Evolutionary conservation across 1,284 basidiomycete species (phyloP).

Genomic region (Ceratobasidium sp.): DNA sequence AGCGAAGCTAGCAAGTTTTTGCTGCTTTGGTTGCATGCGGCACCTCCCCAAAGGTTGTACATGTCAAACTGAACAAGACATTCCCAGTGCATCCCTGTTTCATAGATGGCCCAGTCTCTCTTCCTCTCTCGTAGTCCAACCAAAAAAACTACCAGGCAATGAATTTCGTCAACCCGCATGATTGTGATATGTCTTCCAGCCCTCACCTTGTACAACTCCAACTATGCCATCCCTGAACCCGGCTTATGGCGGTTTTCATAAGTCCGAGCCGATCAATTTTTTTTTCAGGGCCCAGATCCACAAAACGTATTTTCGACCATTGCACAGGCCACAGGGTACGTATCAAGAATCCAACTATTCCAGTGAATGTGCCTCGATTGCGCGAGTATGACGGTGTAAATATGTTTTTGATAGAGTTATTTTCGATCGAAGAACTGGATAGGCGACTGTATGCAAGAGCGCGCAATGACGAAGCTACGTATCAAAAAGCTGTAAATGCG

Average conservation of each 20-base stretch:
- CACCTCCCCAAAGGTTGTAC: no score
- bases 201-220: neutral
- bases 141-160: neutral
- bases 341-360: slow-evolving; percentile 1
- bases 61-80: no score
- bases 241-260: no score
- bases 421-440: neutral
- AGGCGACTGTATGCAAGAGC: neutral
- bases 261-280: slow-evolving; percentile 5
- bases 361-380: neutral
- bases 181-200: neutral
- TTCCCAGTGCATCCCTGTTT: slow-evolving; percentile 3
- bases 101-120: neutral
- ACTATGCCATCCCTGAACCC: neutral
- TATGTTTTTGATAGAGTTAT: neutral
- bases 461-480: neutral
- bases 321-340: no score
- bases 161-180: neutral
- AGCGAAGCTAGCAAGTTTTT: no score
- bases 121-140: neutral
- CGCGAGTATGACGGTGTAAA: neutral
- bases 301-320: neutral
- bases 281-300: slow-evolving; percentile 1
- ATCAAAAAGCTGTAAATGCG: slow-evolving; percentile 7
- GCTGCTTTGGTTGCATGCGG: no score